Conservation (phyloP, 768 basidiomycete genomes). For the Brasilioporus rufonigricans region DNA sequence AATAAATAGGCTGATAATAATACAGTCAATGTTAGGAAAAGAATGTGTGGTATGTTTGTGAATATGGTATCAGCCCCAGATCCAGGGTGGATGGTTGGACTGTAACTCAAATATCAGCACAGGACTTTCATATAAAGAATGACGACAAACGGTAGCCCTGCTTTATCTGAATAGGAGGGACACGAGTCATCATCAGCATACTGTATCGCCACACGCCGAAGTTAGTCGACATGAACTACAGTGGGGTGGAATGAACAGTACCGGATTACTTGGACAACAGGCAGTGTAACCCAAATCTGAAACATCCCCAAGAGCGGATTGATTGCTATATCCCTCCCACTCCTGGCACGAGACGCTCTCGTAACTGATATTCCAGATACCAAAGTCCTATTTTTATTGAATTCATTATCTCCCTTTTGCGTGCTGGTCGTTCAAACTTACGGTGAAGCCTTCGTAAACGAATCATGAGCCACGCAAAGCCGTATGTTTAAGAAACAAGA, state of each 20-base stretch:
- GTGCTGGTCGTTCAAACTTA: conserved; percentile 18
- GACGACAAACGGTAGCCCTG: conserved; percentile 56
- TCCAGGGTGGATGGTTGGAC: conserved; percentile 31
- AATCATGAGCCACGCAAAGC: conserved; percentile 31
- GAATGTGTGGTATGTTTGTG: conserved; percentile 15
- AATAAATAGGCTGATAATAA: conserved; percentile 14
- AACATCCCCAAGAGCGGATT: conserved; percentile 68
- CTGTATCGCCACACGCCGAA: conserved; percentile 23
- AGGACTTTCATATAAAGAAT: neutral
- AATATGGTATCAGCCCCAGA: conserved; percentile 16
- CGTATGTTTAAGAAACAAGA: neutral
- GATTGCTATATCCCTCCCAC: conserved; percentile 63
- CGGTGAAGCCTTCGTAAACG: conserved; percentile 36
- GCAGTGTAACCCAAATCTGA: conserved; percentile 51
- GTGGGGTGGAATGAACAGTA: conserved; percentile 26
- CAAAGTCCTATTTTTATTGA: conserved; percentile 60
- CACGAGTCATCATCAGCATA: conserved; percentile 51
- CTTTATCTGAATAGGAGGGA: conserved; percentile 67
- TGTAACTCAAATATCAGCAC: conserved; percentile 15
- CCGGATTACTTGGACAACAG: conserved; percentile 76
- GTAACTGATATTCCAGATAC: conserved; percentile 83
- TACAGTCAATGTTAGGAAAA: conserved; percentile 18
- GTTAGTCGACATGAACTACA: conserved; percentile 3
- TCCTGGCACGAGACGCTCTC: conserved; percentile 58
- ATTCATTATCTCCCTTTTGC: neutral